A percentile compares a stretch with the other conserved stretches of the same genome.
Conservation (phyloP, 768 basidiomycete species). For the Hemileccinum rubropunctum region DNA sequence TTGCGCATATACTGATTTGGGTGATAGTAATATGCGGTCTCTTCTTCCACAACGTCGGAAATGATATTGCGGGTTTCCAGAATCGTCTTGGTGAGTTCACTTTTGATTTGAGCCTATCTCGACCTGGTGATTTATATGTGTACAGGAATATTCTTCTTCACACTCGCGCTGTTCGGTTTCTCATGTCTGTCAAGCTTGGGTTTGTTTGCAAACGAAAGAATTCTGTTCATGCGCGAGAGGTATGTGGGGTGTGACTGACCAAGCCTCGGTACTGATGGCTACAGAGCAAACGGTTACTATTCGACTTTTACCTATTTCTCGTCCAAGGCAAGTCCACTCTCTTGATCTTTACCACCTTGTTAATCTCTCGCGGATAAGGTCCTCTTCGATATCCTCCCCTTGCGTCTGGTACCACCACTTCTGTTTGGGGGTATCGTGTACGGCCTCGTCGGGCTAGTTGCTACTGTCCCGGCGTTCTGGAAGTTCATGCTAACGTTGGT, state of each 20-base stretch:
- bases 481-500: conserved; percentile 97
- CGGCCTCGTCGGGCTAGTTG: conserved; percentile 91
- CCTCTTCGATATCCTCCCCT: conserved; percentile 93
- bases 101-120: not conserved
- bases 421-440: conserved; percentile 97
- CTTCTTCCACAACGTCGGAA: conserved; percentile 85
- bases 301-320: conserved; percentile 95
- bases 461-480: conserved; percentile 89
- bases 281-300: conserved; percentile 95
- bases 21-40: conserved; percentile 81
- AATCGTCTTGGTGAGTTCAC: conserved; percentile 70
- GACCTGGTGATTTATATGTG: not conserved
- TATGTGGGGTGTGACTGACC: conserved; percentile 31
- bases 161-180: conserved; percentile 94
- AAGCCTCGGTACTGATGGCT: not conserved
- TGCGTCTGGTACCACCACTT: conserved; percentile 92
- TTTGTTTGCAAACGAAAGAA: conserved; percentile 91
- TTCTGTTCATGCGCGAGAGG: conserved; percentile 98
- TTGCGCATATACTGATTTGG: not conserved
- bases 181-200: conserved; percentile 93
- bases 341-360: not conserved
- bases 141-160: conserved; percentile 92
- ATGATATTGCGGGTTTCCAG: conserved; percentile 97
- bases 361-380: conserved; percentile 45
- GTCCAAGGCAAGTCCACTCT: conserved; percentile 62